These are phyloP conservation scores for Mycena vitilis DNA, from an alignment of 768 basidiomycete species.

Conservation along the genomic window DNA sequence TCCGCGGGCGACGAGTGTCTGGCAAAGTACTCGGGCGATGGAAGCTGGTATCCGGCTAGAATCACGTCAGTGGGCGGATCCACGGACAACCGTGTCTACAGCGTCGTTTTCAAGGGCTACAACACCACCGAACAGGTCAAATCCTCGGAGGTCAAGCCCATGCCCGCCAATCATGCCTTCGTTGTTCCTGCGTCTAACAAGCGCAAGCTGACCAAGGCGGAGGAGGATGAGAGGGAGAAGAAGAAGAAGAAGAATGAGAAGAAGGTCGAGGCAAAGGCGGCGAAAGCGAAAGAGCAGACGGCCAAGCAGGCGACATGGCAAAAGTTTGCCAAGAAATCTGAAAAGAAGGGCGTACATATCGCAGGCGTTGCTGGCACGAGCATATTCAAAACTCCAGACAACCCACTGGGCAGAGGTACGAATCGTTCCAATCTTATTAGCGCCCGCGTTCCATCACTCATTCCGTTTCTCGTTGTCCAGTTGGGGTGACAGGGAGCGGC, in stretches of 20 bases:
- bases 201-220: conserved; percentile 81
- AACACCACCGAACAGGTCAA: conserved; percentile 90
- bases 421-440: conserved; percentile 39
- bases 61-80: conserved; percentile 89
- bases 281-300: conserved; percentile 89
- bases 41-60: conserved; percentile 88
- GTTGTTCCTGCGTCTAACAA: conserved; percentile 65
- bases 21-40: conserved; percentile 88
- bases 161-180: conserved; percentile 68
- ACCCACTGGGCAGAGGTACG: conserved; percentile 86
- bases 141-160: conserved; percentile 73
- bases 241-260: conserved; percentile 98
- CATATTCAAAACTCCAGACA: conserved; percentile 95
- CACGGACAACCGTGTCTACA: conserved; percentile 85
- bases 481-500: conserved; percentile 92
- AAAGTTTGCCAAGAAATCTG: conserved; percentile 94
- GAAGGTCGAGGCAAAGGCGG: conserved; percentile 84
- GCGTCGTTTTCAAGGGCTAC: conserved; percentile 92
- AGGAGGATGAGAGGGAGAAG: conserved; percentile 88
- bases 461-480: conserved; percentile 57
- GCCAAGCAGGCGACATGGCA: conserved; percentile 91
- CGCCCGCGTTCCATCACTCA: conserved; percentile 33
- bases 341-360: conserved; percentile 92
- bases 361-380: conserved; percentile 90
- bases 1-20: conserved; percentile 87